Base-by-base conservation (phyloP, 805 yeast species). In the Ogataea ganodermae region DNA sequence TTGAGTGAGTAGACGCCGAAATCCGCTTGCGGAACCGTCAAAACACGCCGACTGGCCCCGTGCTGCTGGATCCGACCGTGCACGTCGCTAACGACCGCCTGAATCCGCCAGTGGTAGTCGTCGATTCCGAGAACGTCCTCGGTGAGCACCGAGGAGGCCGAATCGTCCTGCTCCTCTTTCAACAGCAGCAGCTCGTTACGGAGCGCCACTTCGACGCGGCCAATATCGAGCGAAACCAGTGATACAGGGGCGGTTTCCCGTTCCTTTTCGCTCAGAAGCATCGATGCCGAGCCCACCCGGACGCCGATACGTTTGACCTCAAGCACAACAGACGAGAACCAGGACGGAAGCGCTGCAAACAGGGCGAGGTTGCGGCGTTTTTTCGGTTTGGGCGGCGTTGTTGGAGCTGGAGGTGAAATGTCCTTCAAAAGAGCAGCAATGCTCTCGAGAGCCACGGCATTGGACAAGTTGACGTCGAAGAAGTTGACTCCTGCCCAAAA, bases 371-470 rank as follows among this genome's bases (percentile, higher is more conserved):
- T 18, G 3, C 33, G 17, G 18, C 7, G 4, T 8, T n/a, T 30
- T 13, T 30, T 30, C 5, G 3, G 12, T 10, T 20, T 33, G 13
- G 17, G 18, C 18, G 4, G 7, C 40, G 40, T 6, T 22, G 20
- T 22, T 10, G 12, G 13, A 4, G 6, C 24, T 4, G 12, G 27
- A n/a, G 7, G n/a, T 6, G n/a, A 32, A 5, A 50, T 10, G 35
- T 48, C 49, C 4, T 26, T 33, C n/a, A 57, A 16, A 5, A 57
- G 30, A 1, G 35, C 35, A 10, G 52, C 48, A 14, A 52, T 44
- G 3, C 73, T 76, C 44, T 61, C 58, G 9, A 72, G 44, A 13
- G 60, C 56, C 2, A 43, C 44, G 7, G 70, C 38, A 30, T 65
- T 50, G 0, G 71, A 61, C 1, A 67, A 30, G 40, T 70, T 62